These are phyloP conservation scores for Phytophthora fragariae DNA, from an alignment of 352 stramenopile genomes.

Conservation along the genomic window DNA sequence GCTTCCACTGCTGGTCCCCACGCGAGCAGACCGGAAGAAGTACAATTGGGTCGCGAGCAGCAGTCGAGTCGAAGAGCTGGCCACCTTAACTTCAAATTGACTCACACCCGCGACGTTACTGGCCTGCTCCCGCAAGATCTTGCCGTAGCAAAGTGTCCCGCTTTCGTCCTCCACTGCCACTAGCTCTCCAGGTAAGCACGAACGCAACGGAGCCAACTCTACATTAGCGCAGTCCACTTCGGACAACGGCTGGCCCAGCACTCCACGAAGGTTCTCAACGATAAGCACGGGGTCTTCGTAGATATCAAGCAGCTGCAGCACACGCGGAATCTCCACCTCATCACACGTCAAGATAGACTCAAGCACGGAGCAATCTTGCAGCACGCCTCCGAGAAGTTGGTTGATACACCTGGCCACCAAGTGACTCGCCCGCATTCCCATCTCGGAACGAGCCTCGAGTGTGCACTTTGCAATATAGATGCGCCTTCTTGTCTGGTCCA, in stretches of 20 bases:
- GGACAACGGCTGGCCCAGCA: slow-evolving; percentile 59
- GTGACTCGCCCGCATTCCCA: slow-evolving; percentile 55
- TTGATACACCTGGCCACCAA: slow-evolving; percentile 77
- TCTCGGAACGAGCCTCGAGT: slow-evolving; percentile 36
- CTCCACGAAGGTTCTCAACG: slow-evolving; percentile 71
- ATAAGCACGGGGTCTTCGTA: slow-evolving; percentile 72
- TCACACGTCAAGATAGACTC: slow-evolving; percentile 75
- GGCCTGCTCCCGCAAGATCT: slow-evolving; percentile 57
- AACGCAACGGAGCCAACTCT: slow-evolving; percentile 69
- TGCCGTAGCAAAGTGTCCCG: slow-evolving; percentile 64
- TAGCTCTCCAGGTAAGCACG: slow-evolving; percentile 75
- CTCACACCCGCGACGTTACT: slow-evolving; percentile 50
- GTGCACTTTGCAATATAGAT: slow-evolving; percentile 69
- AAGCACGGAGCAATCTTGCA: slow-evolving; percentile 70
- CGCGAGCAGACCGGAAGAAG: slow-evolving; percentile 71
- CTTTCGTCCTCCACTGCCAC: slow-evolving; percentile 61
- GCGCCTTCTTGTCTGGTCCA: slow-evolving; percentile 44
- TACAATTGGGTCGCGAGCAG: slow-evolving; percentile 69
- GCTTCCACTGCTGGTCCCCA: slow-evolving; percentile 26
- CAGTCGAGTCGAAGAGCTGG: slow-evolving; percentile 47
- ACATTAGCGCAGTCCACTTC: slow-evolving; percentile 54
- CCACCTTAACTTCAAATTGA: slow-evolving; percentile 71
- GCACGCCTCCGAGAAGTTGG: slow-evolving; percentile 62
- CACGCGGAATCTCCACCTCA: slow-evolving; percentile 50
- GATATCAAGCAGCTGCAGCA: slow-evolving; percentile 69